Percentiles rank a stretch among this genome's conserved stretches.
phyloP scores from a whole-genome alignment of 2,329 filamentous ascomycete species.

The Acrocalymma vagum region DNA sequence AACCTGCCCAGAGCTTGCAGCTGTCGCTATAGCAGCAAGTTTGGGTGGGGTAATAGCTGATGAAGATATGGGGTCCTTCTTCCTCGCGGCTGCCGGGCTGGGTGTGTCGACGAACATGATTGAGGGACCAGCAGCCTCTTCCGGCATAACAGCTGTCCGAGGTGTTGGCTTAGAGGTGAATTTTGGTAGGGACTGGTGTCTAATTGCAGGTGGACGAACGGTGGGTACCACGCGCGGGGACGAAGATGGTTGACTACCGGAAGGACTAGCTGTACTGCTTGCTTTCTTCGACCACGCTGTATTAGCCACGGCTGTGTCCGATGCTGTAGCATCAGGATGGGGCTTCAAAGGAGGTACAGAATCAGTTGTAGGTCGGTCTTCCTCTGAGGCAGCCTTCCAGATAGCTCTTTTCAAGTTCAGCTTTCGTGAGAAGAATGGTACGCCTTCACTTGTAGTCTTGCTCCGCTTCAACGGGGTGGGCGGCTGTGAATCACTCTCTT shows the following conservation, averaged over 20 bases:
- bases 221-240: constrained; percentile 34
- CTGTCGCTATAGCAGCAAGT: constrained; percentile 8
- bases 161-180: constrained; percentile 80
- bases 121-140: constrained; percentile 71
- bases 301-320: constrained; percentile 35
- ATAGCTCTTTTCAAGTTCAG: constrained; percentile 37
- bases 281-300: constrained; percentile 11
- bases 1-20: constrained; percentile 10
- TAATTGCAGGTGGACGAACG: constrained; percentile 59
- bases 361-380: constrained; percentile 23
- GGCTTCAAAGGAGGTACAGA: constrained; percentile 33
- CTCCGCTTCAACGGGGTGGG: constrained; percentile 23
- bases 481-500: constrained; percentile 31
- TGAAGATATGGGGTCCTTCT: constrained; percentile 29
- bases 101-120: constrained; percentile 75
- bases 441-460: constrained; percentile 26
- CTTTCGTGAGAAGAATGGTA: constrained; percentile 35
- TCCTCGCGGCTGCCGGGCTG: constrained; percentile 23
- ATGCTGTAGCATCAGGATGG: constrained; percentile 32
- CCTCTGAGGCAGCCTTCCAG: constrained; percentile 29
- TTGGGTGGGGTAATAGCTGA: constrained; percentile 10
- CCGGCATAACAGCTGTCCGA: constrained; percentile 69
- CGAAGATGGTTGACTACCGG: constrained; percentile 22
- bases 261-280: constrained; percentile 22
- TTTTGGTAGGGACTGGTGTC: constrained; percentile 65